Conservation (phyloP, 345 rosid genomes). For the Mangifera indica region DNA sequence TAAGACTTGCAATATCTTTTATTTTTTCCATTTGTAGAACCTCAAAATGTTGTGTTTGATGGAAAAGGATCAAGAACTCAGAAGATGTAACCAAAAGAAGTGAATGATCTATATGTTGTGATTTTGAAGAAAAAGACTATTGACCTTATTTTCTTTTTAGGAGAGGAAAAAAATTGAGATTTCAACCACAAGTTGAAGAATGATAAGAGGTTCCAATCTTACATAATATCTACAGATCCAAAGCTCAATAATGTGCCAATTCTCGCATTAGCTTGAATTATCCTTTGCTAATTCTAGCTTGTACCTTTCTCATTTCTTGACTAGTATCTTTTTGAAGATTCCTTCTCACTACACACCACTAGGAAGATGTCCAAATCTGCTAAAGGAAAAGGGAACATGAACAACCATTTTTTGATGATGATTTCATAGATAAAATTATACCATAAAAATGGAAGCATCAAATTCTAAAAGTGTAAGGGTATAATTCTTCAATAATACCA, state of each 20-base stretch:
- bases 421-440: not conserved
- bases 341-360: not conserved
- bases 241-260: conserved; percentile 1
- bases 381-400: not conserved
- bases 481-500: not conserved
- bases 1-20: not conserved
- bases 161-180: not conserved
- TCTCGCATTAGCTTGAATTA: conserved; percentile 2
- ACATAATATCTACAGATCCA: not conserved
- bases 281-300: not conserved
- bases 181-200: not conserved
- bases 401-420: not conserved
- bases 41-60: not conserved
- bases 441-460: not conserved
- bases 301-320: not conserved
- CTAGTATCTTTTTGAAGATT: not conserved
- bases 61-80: not conserved
- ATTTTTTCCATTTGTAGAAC: not conserved
- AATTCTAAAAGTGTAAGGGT: conserved; percentile 4
- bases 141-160: not conserved
- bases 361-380: not conserved
- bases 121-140: not conserved
- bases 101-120: not conserved
- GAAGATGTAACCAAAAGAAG: not conserved
- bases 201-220: not conserved